Evolutionary conservation across 169 alveolate genomes (phyloP), one percentile per base, ranked within the genome.

Genomic region (Plasmodium gonderi): DNA sequence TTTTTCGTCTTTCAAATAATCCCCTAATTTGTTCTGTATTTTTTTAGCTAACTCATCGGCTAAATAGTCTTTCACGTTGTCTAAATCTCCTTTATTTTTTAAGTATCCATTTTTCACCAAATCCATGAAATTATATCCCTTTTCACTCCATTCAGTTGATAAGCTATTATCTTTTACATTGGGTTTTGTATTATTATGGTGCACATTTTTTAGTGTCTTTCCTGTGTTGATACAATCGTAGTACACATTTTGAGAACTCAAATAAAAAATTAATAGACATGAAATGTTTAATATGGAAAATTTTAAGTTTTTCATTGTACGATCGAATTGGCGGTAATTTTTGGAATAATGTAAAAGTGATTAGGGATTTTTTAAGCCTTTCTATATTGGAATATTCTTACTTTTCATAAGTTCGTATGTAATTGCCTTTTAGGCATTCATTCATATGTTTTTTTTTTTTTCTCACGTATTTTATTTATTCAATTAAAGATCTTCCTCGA

Each of bases 1-100:
- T 20, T 60, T 54, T 40, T 69, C 83, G 36, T 82, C 81, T 68
- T 82, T 82, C 29, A 82, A 68, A 26, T 69, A 68, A 23, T 47
- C 76, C 5, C n/a, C 72, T 67, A 82, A 8, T 31, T 45, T 82
- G 17, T 69, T 74, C 49, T 82, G 68, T 42, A 82, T 82, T 69
- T 82, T 82, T 9, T 38, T 51, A 69, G 91, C 91, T 60, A 82
- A 69, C 60, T 82, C 91, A 69, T 68, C 69, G 40, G 91, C 91
- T 82, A 82, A 31, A 3, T 82, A 47, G 60, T 82, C 91, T 51
- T 82, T 82, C 72, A 82, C 60, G 14, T 82, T 79, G 38, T 82
- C 91, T 69, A 82, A 68, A 49, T 82, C 78, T 47, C 44, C 42
- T 9, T 45, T 31, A 68, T 49, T 82, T 47, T 44, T 45, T 72